Percentiles rank a stretch among this genome's conserved stretches.
phyloP scores from a whole-genome alignment of 257 asterid species.

The Lavandula angustifolia region DNA sequence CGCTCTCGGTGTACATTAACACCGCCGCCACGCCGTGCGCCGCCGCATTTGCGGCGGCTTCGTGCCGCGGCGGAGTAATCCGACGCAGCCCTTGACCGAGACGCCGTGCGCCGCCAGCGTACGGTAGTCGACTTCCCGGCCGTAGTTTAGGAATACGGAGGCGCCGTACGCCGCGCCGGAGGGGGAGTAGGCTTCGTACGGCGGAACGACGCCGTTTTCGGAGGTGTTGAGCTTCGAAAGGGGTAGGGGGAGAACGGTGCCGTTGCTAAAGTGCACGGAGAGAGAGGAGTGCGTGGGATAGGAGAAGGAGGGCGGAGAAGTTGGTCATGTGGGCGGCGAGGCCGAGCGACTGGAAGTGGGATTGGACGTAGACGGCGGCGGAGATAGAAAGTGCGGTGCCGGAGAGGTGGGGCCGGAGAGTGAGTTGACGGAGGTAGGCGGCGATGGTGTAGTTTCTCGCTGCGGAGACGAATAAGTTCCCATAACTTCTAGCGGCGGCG shows the following conservation, averaged over 20 bases:
- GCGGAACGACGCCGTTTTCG: conserved; percentile 45
- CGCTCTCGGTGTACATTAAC: conserved; percentile 83
- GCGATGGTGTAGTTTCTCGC: conserved; percentile 76
- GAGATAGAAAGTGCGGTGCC: conserved; percentile 68
- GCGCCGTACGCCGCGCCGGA: conserved; percentile 71
- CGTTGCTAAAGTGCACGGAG: conserved; percentile 52
- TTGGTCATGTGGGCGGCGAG: conserved; percentile 52
- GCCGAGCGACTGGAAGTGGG: conserved; percentile 61
- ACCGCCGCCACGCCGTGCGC: conserved; percentile 78
- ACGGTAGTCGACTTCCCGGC: conserved; percentile 68
- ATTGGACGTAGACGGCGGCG: conserved; percentile 62
- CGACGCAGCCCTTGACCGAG: conserved; percentile 70
- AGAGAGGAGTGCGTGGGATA: conserved; percentile 69
- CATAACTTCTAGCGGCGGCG: conserved; percentile 32
- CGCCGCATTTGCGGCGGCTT: conserved; percentile 71
- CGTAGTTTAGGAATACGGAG: conserved; percentile 76
- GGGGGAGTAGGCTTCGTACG: conserved; percentile 93
- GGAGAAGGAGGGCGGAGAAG: conserved; percentile 77
- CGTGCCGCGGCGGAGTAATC: conserved; percentile 77
- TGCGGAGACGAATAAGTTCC: conserved; percentile 54
- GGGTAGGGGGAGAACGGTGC: conserved; percentile 36
- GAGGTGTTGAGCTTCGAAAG: conserved; percentile 54
- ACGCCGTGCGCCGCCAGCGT: conserved; percentile 52
- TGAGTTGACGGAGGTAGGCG: conserved; percentile 79
- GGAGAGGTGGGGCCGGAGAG: conserved; percentile 93